Evolutionary conservation across 2,329 filamentous ascomycete species (phyloP).

Genomic region (Apiospora kogelbergensis): DNA sequence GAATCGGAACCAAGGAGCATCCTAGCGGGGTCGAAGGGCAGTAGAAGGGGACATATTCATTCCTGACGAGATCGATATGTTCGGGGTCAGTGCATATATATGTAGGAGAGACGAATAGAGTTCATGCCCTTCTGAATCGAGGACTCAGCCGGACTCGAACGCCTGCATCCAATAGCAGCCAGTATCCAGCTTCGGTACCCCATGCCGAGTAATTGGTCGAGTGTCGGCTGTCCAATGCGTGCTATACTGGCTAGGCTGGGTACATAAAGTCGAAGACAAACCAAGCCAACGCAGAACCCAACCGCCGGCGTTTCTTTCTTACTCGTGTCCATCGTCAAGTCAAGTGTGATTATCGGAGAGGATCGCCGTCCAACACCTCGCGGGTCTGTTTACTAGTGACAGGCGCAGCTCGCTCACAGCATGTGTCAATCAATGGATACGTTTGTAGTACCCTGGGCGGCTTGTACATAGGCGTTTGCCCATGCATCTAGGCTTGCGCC

Average conservation of each 20-base stretch:
- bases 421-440: constrained; percentile 4
- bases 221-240: not conserved
- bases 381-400: not conserved
- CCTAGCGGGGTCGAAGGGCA: not conserved
- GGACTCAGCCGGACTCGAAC: not conserved
- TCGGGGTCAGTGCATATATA: not conserved
- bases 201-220: not conserved
- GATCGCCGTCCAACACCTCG: not conserved
- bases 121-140: constrained; percentile 4
- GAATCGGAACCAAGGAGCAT: not conserved
- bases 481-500: not conserved
- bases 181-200: not conserved
- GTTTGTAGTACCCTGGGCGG: not conserved
- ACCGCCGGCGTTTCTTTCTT: not conserved
- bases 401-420: not conserved
- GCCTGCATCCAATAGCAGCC: not conserved
- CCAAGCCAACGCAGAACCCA: not conserved
- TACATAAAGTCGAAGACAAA: not conserved
- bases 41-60: not conserved
- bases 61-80: not conserved
- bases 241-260: too few relatives aligned
- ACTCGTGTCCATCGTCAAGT: not conserved
- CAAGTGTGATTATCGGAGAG: not conserved
- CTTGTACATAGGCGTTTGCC: not conserved
- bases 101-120: not conserved